A percentile compares a stretch with the other conserved stretches of the same genome.
Conservation (phyloP, 257 asterid species). For the Primulina eburnea region DNA sequence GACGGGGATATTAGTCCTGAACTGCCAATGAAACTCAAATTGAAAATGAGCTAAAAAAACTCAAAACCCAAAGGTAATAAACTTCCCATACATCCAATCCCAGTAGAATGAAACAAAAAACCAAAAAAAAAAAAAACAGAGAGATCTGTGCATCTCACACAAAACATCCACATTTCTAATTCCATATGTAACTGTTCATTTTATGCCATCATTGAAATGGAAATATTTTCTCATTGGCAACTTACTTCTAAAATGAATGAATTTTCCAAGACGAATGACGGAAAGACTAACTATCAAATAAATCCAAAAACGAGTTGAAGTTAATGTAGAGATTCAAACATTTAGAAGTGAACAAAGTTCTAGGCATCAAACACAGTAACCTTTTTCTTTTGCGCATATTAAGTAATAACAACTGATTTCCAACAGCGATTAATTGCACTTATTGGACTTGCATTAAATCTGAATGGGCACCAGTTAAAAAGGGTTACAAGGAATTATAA, state of each 20-base stretch:
- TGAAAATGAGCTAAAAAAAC: conserved; percentile 29
- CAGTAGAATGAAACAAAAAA: conserved; percentile 9
- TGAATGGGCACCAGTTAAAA: not conserved
- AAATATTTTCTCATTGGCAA: conserved; percentile 4
- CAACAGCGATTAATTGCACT: not conserved
- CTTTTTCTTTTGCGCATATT: not conserved
- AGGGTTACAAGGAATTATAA: not conserved
- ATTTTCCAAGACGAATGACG: not conserved
- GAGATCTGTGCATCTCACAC: conserved; percentile 1
- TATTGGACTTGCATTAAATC: not conserved
- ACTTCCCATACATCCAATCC: conserved; percentile 14
- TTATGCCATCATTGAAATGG: not conserved
- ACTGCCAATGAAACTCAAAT: conserved; percentile 56
- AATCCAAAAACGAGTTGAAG: conserved; percentile 1
- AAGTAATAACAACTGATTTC: not conserved
- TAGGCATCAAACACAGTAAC: not conserved
- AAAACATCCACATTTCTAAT: not conserved
- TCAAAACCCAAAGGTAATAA: conserved; percentile 18
- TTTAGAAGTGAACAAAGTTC: conserved; percentile 5
- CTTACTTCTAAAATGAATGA: not conserved
- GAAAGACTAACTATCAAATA: conserved; percentile 11
- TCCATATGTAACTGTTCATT: not conserved
- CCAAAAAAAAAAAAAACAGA: not conserved
- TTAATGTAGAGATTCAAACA: not conserved
- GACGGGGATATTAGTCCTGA: conserved; percentile 47